A percentile compares a stretch with the other conserved stretches of the same genome.
phyloP scores from a whole-genome alignment of 768 basidiomycete species.

The Lepiota subincarnata region DNA sequence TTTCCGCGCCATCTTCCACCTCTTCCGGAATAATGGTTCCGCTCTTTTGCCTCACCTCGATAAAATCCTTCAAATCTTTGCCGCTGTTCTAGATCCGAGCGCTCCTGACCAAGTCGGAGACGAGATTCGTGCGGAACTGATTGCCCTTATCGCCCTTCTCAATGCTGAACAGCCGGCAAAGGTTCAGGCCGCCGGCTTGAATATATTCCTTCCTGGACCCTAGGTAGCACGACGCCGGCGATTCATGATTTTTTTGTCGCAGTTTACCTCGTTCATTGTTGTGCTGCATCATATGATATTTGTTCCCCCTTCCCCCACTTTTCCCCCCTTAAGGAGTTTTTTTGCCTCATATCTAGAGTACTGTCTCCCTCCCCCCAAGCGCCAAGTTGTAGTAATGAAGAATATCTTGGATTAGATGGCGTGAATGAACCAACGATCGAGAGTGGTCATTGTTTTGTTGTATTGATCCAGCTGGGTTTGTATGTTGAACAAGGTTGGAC shows the following conservation, averaged over 20 bases:
- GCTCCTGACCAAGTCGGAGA: slow-evolving; percentile 74
- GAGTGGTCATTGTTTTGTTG: slow-evolving; percentile 13
- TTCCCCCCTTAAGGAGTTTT: slow-evolving; percentile 9
- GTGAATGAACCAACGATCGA: neutral
- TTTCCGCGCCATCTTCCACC: slow-evolving; percentile 83
- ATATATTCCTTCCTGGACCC: slow-evolving; percentile 44
- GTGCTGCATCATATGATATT: slow-evolving; percentile 12
- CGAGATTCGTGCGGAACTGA: slow-evolving; percentile 72
- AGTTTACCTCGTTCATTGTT: slow-evolving; percentile 14
- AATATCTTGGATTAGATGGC: neutral
- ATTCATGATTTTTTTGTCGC: slow-evolving; percentile 15
- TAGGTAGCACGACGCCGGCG: slow-evolving; percentile 21
- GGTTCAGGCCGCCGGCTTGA: slow-evolving; percentile 76
- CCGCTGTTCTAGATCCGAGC: slow-evolving; percentile 74
- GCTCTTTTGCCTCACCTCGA: slow-evolving; percentile 75
- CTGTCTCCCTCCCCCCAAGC: neutral
- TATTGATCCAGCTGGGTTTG: slow-evolving; percentile 12
- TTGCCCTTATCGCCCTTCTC: slow-evolving; percentile 67
- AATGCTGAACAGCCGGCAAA: slow-evolving; percentile 73
- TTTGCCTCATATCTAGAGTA: slow-evolving; percentile 3
- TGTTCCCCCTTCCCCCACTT: slow-evolving; percentile 1
- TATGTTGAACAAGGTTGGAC: neutral
- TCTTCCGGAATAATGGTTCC: slow-evolving; percentile 75
- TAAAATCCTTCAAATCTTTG: slow-evolving; percentile 73
- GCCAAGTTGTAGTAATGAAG: neutral